Evolutionary conservation across 306 rosid species (phyloP).

Genomic region (Cucurbita ficifolia): DNA sequence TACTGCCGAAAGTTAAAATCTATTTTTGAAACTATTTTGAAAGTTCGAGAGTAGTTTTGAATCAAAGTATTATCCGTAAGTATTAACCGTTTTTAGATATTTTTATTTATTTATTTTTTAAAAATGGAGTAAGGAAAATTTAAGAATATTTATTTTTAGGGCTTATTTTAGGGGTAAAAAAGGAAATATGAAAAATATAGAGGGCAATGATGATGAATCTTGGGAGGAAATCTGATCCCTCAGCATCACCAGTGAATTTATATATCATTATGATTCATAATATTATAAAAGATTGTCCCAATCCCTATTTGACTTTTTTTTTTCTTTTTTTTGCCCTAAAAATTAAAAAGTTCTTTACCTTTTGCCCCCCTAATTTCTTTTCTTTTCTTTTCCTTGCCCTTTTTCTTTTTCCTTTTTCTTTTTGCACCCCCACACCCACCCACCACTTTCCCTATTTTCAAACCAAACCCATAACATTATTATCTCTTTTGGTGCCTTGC

Average conservation of each 20-base stretch:
- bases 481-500: slow-evolving; percentile 16
- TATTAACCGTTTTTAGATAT: too few species aligned
- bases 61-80: too few species aligned
- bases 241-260: slow-evolving; percentile 42
- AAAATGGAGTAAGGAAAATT: too few species aligned
- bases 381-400: not conserved
- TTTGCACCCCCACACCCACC: slow-evolving; percentile 46
- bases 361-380: not conserved
- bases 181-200: slow-evolving; percentile 21
- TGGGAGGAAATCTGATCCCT: slow-evolving; percentile 59
- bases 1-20: too few species aligned
- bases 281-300: slow-evolving; percentile 21
- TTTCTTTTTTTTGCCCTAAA: not conserved
- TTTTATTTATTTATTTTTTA: too few species aligned
- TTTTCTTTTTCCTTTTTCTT: not conserved
- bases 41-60: too few species aligned
- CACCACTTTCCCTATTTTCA: slow-evolving; percentile 57
- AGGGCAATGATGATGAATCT: slow-evolving; percentile 75
- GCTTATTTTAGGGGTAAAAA: slow-evolving; percentile 25
- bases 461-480: slow-evolving; percentile 43
- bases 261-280: slow-evolving; percentile 55
- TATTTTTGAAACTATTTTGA: too few species aligned
- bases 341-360: not conserved
- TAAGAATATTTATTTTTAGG: slow-evolving; percentile 16
- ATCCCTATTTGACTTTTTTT: slow-evolving; percentile 48